phyloP scores from a whole-genome alignment of 371 early-diverging fungal species.

The Haplosporangium sp. region DNA sequence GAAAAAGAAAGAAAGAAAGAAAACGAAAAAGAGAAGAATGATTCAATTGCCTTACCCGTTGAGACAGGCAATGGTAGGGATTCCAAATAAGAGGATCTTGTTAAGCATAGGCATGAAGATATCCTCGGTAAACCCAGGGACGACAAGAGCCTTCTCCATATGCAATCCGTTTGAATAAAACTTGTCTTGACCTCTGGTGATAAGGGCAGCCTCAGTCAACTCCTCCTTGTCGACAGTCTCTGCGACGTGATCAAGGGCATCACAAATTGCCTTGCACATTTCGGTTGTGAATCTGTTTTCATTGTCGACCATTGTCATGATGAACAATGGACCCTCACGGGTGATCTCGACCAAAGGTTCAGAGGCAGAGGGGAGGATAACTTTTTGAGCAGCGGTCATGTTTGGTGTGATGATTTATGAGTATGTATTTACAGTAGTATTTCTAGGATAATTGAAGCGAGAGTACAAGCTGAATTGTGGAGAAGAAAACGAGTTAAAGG shows the following conservation, averaged over 20 bases:
- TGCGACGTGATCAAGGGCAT: constrained; percentile 74
- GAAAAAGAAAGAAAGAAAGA: not conserved
- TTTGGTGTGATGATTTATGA: no score
- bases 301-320: constrained; percentile 67
- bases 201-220: constrained; percentile 60
- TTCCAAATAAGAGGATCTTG: constrained; percentile 61
- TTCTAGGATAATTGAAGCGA: no score
- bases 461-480: no score
- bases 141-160: constrained; percentile 61
- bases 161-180: constrained; percentile 85
- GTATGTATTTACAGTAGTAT: no score
- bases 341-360: constrained; percentile 61
- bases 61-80: constrained; percentile 88
- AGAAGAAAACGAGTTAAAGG: not conserved
- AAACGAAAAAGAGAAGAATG: not conserved
- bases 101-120: constrained; percentile 49
- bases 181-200: constrained; percentile 75
- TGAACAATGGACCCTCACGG: constrained; percentile 70
- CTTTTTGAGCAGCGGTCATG: constrained; percentile 12
- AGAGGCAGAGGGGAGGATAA: constrained; percentile 23
- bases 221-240: constrained; percentile 55
- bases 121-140: constrained; percentile 58
- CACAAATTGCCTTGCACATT: constrained; percentile 67
- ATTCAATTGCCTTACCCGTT: constrained; percentile 62
- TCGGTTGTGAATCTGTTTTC: constrained; percentile 75